A percentile compares a stretch with the other conserved stretches of the same genome.
Conservation (phyloP, 2,329 filamentous ascomycete genomes). For the Fusarium napiforme region DNA sequence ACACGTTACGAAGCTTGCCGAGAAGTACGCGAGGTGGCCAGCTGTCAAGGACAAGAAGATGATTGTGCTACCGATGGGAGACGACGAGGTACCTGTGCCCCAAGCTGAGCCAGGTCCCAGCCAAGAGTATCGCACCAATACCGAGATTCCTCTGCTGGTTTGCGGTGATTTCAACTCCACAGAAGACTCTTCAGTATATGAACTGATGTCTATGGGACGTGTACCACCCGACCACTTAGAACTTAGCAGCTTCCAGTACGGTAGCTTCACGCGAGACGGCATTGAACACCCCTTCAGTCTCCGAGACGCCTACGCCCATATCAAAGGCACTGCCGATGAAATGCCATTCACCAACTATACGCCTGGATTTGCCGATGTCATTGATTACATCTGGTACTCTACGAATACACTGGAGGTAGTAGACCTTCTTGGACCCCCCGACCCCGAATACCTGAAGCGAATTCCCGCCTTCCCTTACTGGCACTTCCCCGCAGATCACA, state of each 20-base stretch:
- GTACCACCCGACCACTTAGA: constrained; percentile 84
- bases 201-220: constrained; percentile 83
- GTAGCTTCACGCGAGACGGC: constrained; percentile 90
- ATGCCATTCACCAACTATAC: constrained; percentile 97
- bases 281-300: constrained; percentile 95
- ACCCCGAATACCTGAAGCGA: constrained; percentile 83
- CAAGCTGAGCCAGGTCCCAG: constrained; percentile 79
- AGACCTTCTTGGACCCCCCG: constrained; percentile 85
- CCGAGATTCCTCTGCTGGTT: constrained; percentile 89
- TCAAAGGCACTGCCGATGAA: constrained; percentile 84
- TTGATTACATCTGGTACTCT: constrained; percentile 98
- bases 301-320: constrained; percentile 86
- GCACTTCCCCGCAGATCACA: constrained; percentile 93
- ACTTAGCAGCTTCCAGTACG: constrained; percentile 84
- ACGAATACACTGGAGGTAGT: constrained; percentile 88
- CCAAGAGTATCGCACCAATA: constrained; percentile 84
- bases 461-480: constrained; percentile 94
- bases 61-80: constrained; percentile 57
- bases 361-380: constrained; percentile 88
- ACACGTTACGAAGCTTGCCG: constrained; percentile 84
- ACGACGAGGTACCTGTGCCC: constrained; percentile 59
- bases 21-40: constrained; percentile 84
- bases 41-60: constrained; percentile 83
- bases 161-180: constrained; percentile 98
- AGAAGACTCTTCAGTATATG: constrained; percentile 87